Percentiles rank a stretch among this genome's conserved stretches.
phyloP scores from a whole-genome alignment of 2,329 filamentous ascomycete genomes.

The Periconia digitata region DNA sequence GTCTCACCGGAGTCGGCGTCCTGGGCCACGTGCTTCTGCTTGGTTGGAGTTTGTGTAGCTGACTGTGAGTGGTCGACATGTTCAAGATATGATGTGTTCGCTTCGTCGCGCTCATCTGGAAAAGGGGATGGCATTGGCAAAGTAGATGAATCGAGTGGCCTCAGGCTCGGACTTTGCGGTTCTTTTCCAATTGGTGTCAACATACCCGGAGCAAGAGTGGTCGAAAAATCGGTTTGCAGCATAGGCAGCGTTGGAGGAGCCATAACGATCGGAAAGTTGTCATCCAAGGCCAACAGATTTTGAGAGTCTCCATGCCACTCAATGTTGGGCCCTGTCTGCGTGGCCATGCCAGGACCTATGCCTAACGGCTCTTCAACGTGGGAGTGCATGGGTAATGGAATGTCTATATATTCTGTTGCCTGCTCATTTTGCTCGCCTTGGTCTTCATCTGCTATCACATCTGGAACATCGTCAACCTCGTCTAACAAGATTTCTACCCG shows the following conservation, averaged over 20 bases:
- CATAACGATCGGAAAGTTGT: conserved; percentile 24
- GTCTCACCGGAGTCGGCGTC: conserved; percentile 29
- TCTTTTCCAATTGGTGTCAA: conserved; percentile 36
- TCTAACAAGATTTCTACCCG: conserved; percentile 19
- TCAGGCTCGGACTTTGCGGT: conserved; percentile 37
- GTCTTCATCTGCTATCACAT: neutral
- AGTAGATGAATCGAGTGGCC: conserved; percentile 37
- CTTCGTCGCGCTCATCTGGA: conserved; percentile 29
- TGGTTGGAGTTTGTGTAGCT: conserved; percentile 12
- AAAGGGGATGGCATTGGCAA: conserved; percentile 44
- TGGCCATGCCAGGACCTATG: neutral
- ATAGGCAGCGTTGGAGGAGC: conserved; percentile 33
- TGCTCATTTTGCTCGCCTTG: neutral
- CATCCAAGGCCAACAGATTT: conserved; percentile 2
- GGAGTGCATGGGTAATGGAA: too few species aligned
- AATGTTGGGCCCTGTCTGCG: neutral
- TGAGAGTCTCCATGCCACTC: conserved; percentile 4
- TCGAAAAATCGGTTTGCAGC: conserved; percentile 22
- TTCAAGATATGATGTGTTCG: conserved; percentile 32
- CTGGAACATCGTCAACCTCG: neutral
- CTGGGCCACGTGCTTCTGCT: conserved; percentile 12
- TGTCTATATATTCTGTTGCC: too few species aligned
- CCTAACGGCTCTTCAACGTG: neutral
- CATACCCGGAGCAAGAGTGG: conserved; percentile 14
- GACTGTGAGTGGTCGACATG: conserved; percentile 1